Evolutionary conservation across 2,329 filamentous ascomycete species (phyloP).

Genomic region (Diaporthe citri): DNA sequence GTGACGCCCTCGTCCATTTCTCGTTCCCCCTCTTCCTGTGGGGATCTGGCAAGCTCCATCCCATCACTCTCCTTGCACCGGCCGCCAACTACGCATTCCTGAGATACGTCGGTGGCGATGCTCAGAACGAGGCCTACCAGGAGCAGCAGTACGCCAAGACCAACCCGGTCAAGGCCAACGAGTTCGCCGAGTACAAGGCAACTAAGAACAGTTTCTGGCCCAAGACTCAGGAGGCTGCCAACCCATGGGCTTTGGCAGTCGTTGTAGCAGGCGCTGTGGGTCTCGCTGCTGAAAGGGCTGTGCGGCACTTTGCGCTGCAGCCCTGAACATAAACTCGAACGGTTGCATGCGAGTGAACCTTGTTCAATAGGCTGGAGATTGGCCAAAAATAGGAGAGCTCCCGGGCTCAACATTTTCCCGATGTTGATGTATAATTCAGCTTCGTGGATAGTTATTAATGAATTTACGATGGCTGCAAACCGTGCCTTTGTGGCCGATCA

Average conservation of each 20-base stretch:
- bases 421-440: slow-evolving; percentile 13
- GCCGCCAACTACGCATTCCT: slow-evolving; percentile 71
- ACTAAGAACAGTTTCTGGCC: slow-evolving; percentile 74
- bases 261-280: slow-evolving; percentile 62
- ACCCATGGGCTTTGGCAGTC: slow-evolving; percentile 69
- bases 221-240: slow-evolving; percentile 59
- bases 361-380: background rate
- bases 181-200: slow-evolving; percentile 63
- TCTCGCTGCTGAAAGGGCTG: slow-evolving; percentile 57
- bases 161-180: slow-evolving; percentile 63
- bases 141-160: slow-evolving; percentile 63
- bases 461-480: slow-evolving; percentile 8
- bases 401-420: background rate
- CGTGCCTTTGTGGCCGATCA: background rate
- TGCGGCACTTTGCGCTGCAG: slow-evolving; percentile 32
- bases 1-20: slow-evolving; percentile 68
- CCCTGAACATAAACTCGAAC: background rate
- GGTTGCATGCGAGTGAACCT: background rate
- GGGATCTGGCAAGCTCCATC: slow-evolving; percentile 66
- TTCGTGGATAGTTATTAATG: slow-evolving; percentile 16
- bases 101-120: slow-evolving; percentile 68
- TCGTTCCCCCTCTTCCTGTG: slow-evolving; percentile 71
- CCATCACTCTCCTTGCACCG: slow-evolving; percentile 66
- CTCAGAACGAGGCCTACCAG: slow-evolving; percentile 67
- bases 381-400: background rate